Evolutionary conservation across 2,329 filamentous ascomycete genomes (phyloP).

Genomic region (Penicillium paneum): DNA sequence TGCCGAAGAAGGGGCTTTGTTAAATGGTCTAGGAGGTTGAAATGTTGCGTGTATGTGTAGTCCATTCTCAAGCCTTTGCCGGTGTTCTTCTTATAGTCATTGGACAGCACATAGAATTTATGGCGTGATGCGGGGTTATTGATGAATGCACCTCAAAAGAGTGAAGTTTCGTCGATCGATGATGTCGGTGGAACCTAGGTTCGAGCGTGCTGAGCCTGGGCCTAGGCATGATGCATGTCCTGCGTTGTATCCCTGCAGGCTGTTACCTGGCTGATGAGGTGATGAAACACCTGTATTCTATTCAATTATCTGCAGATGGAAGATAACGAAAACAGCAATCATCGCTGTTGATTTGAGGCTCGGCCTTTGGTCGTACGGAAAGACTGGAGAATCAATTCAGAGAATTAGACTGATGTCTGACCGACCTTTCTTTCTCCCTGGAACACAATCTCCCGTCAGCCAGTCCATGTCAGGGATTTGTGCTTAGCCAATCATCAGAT

Average conservation of each 20-base stretch:
- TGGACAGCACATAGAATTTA: not conserved
- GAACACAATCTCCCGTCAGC: not conserved
- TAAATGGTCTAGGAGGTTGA: not conserved
- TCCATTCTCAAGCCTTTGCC: not conserved
- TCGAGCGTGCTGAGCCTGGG: not conserved
- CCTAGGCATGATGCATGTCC: not conserved
- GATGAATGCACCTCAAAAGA: constrained; percentile 5
- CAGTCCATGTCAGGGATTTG: not conserved
- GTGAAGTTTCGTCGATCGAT: constrained; percentile 14
- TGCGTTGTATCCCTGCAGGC: not conserved
- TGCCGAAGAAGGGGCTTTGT: not conserved
- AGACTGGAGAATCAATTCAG: not conserved
- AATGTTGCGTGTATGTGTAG: not conserved
- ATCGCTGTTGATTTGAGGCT: not conserved
- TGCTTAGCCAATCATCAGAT: not conserved
- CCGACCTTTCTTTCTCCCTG: not conserved
- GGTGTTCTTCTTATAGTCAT: constrained; percentile 10
- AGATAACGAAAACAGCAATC: not conserved
- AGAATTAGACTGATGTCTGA: not conserved
- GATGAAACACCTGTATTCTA: too few species aligned
- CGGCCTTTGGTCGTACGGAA: not conserved
- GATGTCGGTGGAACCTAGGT: constrained; percentile 18
- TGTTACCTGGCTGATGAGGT: not conserved
- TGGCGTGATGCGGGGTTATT: constrained; percentile 20
- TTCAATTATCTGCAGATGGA: too few species aligned